Base-by-base conservation (phyloP, 495 filamentous ascomycete genomes). In the Poronia punctata region DNA sequence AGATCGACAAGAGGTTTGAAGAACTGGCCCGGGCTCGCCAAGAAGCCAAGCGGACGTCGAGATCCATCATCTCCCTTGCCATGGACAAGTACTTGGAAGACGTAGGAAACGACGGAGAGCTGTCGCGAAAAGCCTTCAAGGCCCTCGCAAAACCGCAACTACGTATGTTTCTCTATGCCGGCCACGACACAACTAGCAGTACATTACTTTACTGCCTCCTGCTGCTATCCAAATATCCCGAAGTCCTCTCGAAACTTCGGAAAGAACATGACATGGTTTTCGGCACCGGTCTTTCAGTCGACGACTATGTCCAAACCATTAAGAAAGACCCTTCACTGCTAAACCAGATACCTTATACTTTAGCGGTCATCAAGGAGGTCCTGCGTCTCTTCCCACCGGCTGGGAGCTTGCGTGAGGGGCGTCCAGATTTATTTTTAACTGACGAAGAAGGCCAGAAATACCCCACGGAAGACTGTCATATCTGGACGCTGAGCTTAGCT, bases 131-230 rank as follows among this genome's bases (percentile, higher is more conserved):
- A 17, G 18, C 36, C 8, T 39, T 29, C n/a, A 39, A 39, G 16
- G 24, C 7, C 9, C 23, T 38, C 24, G 36, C 36, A 14, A 38
- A 38, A 18, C 38, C 45, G 15, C 38, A 31, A 7, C 39, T 43
- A 6, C 40, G 40, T 19, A 49, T 52, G 10, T 56, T 72, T 32
- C 48, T 70, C 12, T 68, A 72, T 27, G 65, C 66, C 3, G 70
- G 70, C 1, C 68, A 72, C 40, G 66, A 70, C 33, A 72, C 70
- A 0, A 71, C 68, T 6, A 59, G 59, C 14, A 59, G 49, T 3
- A 56, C 62, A 3, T 38, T 70, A 1, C 59, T 55, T 11, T 71
- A 68, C 41, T 43, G 48, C 7, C 62, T 57, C 40, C 54, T 69
- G 28, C 42, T 63, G 6, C 59, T 72, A 3, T 41, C 50, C 25